A percentile compares a stretch with the other conserved stretches of the same genome.
phyloP scores from a whole-genome alignment of 1,139 yeast genomes.

The Groenewaldozyma sp. region DNA sequence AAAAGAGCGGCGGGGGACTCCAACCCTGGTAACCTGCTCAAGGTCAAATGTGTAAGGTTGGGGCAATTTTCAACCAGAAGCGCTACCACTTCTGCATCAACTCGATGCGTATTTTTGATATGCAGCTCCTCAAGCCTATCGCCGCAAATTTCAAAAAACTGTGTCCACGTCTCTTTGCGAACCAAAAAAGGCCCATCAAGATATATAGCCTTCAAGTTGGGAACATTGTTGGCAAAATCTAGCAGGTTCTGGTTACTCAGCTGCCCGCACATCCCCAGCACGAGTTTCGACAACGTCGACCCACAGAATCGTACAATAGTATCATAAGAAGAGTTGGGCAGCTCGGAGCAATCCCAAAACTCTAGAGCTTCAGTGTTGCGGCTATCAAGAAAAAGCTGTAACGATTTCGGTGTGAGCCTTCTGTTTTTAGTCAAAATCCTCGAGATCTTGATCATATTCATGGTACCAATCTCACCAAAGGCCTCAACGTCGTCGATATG shows the following conservation, averaged over 20 bases:
- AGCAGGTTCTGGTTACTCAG: slow-evolving; percentile 66
- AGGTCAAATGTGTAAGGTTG: slow-evolving; percentile 39
- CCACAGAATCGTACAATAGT: slow-evolving; percentile 78
- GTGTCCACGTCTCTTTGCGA: slow-evolving; percentile 66
- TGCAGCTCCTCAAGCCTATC: slow-evolving; percentile 45
- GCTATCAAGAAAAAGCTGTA: slow-evolving; percentile 55
- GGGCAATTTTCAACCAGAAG: slow-evolving; percentile 52
- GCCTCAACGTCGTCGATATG: slow-evolving; percentile 71
- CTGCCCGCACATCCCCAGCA: slow-evolving; percentile 88
- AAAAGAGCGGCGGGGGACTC: slow-evolving; percentile 50
- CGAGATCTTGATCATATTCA: slow-evolving; percentile 56
- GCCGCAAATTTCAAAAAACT: slow-evolving; percentile 48
- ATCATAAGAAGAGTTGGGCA: slow-evolving; percentile 55
- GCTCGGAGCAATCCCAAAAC: slow-evolving; percentile 88
- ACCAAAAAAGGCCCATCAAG: slow-evolving; percentile 86
- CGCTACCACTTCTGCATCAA: slow-evolving; percentile 57
- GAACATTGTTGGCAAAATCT: slow-evolving; percentile 53
- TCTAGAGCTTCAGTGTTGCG: slow-evolving; percentile 49
- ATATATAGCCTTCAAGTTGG: slow-evolving; percentile 41
- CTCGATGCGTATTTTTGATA: slow-evolving; percentile 74
- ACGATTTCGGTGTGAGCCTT: slow-evolving; percentile 60
- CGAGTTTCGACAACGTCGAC: slow-evolving; percentile 45
- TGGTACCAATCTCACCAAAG: slow-evolving; percentile 67
- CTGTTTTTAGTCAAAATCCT: slow-evolving; percentile 74
- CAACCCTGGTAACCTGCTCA: slow-evolving; percentile 68